Evolutionary conservation across 352 stramenopile species (phyloP).

Genomic region (Phytophthora pistaciae): DNA sequence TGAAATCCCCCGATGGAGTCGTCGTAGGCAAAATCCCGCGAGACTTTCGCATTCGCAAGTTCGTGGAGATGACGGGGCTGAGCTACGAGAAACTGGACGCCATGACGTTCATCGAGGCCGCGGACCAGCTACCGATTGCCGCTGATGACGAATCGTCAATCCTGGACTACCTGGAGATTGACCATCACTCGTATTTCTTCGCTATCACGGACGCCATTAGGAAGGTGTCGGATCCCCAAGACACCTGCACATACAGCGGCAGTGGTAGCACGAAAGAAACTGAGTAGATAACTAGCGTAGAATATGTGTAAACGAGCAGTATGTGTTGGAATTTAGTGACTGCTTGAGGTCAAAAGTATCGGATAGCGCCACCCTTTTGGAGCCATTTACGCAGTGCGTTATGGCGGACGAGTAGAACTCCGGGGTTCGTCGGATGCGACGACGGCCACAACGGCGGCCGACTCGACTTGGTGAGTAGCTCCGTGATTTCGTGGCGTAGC

Average conservation of each 20-base stretch:
- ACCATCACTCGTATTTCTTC: constrained; percentile 25
- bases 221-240: constrained; percentile 25
- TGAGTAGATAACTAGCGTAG: neutral
- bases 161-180: constrained; percentile 32
- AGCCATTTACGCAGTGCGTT: constrained; percentile 71
- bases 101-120: constrained; percentile 61
- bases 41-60: constrained; percentile 70
- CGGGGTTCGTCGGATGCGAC: constrained; percentile 63
- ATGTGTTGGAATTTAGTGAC: neutral
- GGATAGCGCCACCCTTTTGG: constrained; percentile 45
- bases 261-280: constrained; percentile 9
- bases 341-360: constrained; percentile 43
- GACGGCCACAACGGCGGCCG: constrained; percentile 59
- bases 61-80: constrained; percentile 61
- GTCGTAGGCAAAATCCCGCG: constrained; percentile 48
- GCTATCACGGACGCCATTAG: constrained; percentile 25
- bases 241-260: constrained; percentile 26
- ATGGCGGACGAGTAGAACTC: constrained; percentile 61
- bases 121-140: constrained; percentile 27
- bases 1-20: constrained; percentile 35
- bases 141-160: constrained; percentile 35
- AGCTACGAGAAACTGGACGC: constrained; percentile 51
- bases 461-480: constrained; percentile 62
- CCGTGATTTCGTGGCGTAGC: constrained; percentile 57
- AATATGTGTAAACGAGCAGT: neutral